phyloP scores from a whole-genome alignment of 768 basidiomycete genomes.

The Rhizopogon rudus region DNA sequence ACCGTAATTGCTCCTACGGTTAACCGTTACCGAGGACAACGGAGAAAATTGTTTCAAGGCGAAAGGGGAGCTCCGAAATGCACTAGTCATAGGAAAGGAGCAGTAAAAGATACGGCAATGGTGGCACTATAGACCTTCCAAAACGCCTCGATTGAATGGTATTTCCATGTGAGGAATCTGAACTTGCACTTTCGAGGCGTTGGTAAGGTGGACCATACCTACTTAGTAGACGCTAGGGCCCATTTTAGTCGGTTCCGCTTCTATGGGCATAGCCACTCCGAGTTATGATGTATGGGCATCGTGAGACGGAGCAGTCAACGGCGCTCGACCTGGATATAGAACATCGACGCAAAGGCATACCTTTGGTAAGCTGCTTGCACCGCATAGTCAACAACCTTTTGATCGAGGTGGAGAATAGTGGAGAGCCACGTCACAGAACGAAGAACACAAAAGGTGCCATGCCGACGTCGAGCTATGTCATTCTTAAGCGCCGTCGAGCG shows the following conservation, averaged over 20 bases:
- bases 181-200: background rate
- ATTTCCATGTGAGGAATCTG: background rate
- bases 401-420: background rate
- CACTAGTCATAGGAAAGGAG: too few relatives aligned
- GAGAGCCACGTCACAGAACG: background rate
- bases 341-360: background rate
- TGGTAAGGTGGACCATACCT: background rate
- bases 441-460: background rate
- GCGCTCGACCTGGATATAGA: background rate
- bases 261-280: background rate
- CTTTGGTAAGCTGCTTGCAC: constrained; percentile 1
- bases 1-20: too few relatives aligned
- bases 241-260: background rate
- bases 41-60: too few relatives aligned
- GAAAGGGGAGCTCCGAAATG: too few relatives aligned
- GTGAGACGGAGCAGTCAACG: background rate
- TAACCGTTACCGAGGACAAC: too few relatives aligned
- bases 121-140: background rate
- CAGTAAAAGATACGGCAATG: background rate
- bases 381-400: background rate
- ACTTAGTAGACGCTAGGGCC: background rate
- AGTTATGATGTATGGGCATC: background rate
- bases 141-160: too few relatives aligned
- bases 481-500: background rate
- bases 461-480: background rate